Evolutionary conservation across 768 basidiomycete species (phyloP).

Genomic region (Grammothele lineata): DNA sequence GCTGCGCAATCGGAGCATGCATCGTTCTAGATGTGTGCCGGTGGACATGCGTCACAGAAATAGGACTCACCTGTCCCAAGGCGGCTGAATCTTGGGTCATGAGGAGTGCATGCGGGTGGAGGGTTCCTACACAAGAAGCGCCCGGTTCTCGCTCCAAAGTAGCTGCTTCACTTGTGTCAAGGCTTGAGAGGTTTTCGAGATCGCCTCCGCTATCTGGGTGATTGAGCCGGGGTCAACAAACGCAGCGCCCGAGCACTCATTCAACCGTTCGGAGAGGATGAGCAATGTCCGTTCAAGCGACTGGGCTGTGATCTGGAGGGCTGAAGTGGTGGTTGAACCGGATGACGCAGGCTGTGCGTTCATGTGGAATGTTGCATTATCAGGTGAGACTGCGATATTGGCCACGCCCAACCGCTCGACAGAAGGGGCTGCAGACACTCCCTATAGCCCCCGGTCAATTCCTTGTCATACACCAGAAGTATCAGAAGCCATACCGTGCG

Average conservation of each 20-base stretch:
- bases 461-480: too few species aligned
- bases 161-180: slow-evolving; percentile 56
- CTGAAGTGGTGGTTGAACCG: slow-evolving; percentile 12
- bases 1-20: slow-evolving; percentile 13
- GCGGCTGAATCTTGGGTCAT: slow-evolving; percentile 8
- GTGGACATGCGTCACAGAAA: slow-evolving; percentile 1
- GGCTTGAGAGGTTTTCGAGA: slow-evolving; percentile 60
- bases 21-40: background rate
- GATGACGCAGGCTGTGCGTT: background rate
- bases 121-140: slow-evolving; percentile 8
- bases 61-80: slow-evolving; percentile 4
- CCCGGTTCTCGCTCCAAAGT: slow-evolving; percentile 42
- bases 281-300: slow-evolving; percentile 53
- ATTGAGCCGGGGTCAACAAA: slow-evolving; percentile 46
- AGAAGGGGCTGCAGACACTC: too few species aligned
- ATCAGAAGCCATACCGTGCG: too few species aligned
- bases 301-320: slow-evolving; percentile 35
- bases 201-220: slow-evolving; percentile 61
- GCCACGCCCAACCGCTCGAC: too few species aligned
- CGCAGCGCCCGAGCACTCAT: slow-evolving; percentile 36
- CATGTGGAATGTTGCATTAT: too few species aligned
- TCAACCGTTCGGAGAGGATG: slow-evolving; percentile 47
- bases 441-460: too few species aligned
- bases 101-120: slow-evolving; percentile 7
- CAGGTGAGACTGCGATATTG: too few species aligned